Conservation (phyloP, 805 yeast species). For the Candida cerambycidarum region DNA sequence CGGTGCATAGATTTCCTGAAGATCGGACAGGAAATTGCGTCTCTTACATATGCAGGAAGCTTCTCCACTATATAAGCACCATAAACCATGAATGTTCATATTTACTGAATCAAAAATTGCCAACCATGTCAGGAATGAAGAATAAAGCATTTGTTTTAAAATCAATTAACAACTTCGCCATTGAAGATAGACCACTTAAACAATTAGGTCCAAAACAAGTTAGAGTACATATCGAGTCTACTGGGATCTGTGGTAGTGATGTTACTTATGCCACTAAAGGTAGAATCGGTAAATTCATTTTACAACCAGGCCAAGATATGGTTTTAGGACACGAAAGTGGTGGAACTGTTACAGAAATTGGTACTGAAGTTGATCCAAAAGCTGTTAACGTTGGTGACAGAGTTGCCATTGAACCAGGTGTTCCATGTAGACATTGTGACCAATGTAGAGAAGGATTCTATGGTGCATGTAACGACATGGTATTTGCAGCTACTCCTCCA, state of each 20-base stretch:
- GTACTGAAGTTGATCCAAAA: slow-evolving; percentile 40
- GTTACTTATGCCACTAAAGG: slow-evolving; percentile 24
- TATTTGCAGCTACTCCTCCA: slow-evolving; percentile 23
- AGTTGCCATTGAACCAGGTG: slow-evolving; percentile 55
- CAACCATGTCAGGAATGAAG: too few species aligned
- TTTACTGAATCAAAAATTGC: too few species aligned
- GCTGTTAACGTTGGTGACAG: slow-evolving; percentile 45
- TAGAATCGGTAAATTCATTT: slow-evolving; percentile 28
- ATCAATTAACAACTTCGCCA: slow-evolving; percentile 14
- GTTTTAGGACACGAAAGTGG: slow-evolving; percentile 48
- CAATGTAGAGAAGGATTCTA: slow-evolving; percentile 22
- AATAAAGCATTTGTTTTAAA: slow-evolving; percentile 19
- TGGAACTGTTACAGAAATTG: slow-evolving; percentile 49
- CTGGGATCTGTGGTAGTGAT: slow-evolving; percentile 25
- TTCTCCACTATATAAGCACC: too few species aligned
- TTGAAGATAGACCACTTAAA: slow-evolving; percentile 16
- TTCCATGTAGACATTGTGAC: slow-evolving; percentile 43
- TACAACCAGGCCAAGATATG: slow-evolving; percentile 29
- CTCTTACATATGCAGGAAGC: too few species aligned
- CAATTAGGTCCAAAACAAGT: slow-evolving; percentile 20
- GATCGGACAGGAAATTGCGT: too few species aligned
- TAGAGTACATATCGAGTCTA: slow-evolving; percentile 20
- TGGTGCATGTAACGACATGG: slow-evolving; percentile 20
- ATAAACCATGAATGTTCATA: too few species aligned
- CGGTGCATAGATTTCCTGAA: too few species aligned